Percentiles rank a stretch among this genome's conserved stretches.
phyloP scores from a whole-genome alignment of 1,284 basidiomycete species.

The Sporisorium iseilematis-ciliati region DNA sequence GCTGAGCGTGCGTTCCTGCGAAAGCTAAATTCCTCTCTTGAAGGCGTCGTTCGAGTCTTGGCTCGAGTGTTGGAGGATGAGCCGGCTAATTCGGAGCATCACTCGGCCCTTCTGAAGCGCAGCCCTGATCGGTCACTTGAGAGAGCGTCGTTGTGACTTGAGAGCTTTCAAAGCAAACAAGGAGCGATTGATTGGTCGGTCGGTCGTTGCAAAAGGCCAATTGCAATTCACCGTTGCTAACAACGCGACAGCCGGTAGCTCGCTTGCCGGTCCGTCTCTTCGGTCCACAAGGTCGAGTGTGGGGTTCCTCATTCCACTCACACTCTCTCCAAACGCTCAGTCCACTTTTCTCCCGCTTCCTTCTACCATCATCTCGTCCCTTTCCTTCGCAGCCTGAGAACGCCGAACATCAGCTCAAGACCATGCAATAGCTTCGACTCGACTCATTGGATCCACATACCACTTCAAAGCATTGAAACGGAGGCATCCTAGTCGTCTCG shows the following conservation, averaged over 20 bases:
- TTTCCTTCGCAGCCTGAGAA: not conserved
- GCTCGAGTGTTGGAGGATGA: no score
- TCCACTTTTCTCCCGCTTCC: conserved; percentile 6
- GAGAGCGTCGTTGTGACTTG: not conserved
- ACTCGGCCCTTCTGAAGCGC: no score
- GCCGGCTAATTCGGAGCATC: no score
- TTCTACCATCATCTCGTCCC: conserved; percentile 1
- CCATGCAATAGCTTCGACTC: conserved; percentile 1
- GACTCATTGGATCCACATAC: not conserved
- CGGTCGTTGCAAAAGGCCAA: no score
- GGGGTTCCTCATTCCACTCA: conserved; percentile 9
- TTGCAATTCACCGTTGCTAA: not conserved
- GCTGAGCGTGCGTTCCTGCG: no score
- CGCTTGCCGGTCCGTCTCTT: conserved; percentile 13
- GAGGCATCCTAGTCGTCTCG: not conserved
- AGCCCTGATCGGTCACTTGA: no score
- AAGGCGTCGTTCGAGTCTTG: no score
- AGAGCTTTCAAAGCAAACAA: no score
- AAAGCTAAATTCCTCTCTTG: no score
- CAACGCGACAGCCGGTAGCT: conserved; percentile 2
- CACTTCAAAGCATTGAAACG: not conserved
- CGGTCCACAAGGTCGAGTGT: conserved; percentile 12
- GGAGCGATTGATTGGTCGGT: no score
- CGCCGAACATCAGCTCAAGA: not conserved
- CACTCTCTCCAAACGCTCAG: conserved; percentile 7